Evolutionary conservation across 2,329 filamentous ascomycete species (phyloP), one percentile per base, ranked within the genome.

Genomic region (Zasmidium angulare): DNA sequence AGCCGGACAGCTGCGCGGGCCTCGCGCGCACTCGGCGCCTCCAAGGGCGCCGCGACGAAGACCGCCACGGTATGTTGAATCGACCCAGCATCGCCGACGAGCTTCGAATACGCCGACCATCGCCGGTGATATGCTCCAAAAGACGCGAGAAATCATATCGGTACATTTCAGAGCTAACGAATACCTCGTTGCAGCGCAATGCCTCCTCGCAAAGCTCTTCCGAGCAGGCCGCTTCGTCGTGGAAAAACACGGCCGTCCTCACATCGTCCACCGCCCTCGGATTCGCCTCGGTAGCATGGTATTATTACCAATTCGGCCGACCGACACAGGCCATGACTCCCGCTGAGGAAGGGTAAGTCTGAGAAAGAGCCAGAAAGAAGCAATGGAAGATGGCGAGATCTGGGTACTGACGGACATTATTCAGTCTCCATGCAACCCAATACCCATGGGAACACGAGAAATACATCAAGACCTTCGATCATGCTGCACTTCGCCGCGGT

Each of bases 391-490:
- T 12, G 10, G 51, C 26, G 31, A 3, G 40, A n/a, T 54, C 49
- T 40, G 55, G 61, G 55, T 11, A 50, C 50, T 58, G 29, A 55
- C 24, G 55, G 57, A 53, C 53, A 63, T 58, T 19, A 51, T 61
- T 69, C 73, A 99, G 95, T 82, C 87, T 99, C 69, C 95, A 99
- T 79, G 78, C 95, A 68, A 90, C 93, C 65, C 80, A 88, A 72
- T 98, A 98, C 79, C 95, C 95, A 65, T 99, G 95, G 95, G 93
- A 95, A 73, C 95, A 99, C 80, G 76, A 87, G 75, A 88, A 95
- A 81, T 92, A 88, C 85, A 83, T 87, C 79, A 97, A 96, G 86
- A 97, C 95, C 70, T 99, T 93, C 77, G 95, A 99, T 75, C 93
- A 98, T 81, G 88, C 90, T 80, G 89, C 92, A 90, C 92, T 99